A percentile compares a stretch with the other conserved stretches of the same genome.
phyloP scores from a whole-genome alignment of 257 asterid species.

The Fraxinus cuspidata region DNA sequence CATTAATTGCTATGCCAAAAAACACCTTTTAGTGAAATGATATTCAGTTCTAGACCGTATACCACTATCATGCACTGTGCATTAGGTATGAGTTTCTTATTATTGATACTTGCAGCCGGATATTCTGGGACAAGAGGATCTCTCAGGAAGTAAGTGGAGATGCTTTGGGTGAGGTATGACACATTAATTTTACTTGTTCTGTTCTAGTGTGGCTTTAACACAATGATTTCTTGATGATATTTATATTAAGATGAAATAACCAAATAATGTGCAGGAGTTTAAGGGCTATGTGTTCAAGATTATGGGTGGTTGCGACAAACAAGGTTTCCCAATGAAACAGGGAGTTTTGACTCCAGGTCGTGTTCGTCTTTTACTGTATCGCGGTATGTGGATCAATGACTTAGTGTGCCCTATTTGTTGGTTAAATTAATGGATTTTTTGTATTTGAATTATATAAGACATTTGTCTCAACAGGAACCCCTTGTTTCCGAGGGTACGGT shows the following conservation, averaged over 20 bases:
- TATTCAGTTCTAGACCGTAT: no score
- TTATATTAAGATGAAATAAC: neutral
- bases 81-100: neutral
- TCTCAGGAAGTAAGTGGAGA: conserved; percentile 61
- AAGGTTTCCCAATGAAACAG: conserved; percentile 66
- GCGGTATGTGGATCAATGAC: conserved; percentile 30
- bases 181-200: neutral
- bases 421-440: no score
- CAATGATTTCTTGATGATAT: neutral
- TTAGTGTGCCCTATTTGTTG: no score
- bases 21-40: no score
- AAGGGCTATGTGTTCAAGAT: conserved; percentile 60
- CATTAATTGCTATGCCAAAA: no score
- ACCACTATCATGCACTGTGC: neutral
- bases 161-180: conserved; percentile 51
- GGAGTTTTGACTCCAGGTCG: conserved; percentile 60
- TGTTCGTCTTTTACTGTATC: conserved; percentile 46
- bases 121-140: conserved; percentile 56
- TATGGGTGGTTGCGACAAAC: conserved; percentile 68
- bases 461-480: conserved; percentile 45
- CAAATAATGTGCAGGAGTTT: conserved; percentile 33
- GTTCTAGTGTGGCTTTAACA: neutral
- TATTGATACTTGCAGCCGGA: conserved; percentile 33
- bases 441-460: no score
- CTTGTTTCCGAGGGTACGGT: conserved; percentile 79